Evolutionary conservation across 768 basidiomycete species (phyloP).

Genomic region (Rhodotorula paludigena): DNA sequence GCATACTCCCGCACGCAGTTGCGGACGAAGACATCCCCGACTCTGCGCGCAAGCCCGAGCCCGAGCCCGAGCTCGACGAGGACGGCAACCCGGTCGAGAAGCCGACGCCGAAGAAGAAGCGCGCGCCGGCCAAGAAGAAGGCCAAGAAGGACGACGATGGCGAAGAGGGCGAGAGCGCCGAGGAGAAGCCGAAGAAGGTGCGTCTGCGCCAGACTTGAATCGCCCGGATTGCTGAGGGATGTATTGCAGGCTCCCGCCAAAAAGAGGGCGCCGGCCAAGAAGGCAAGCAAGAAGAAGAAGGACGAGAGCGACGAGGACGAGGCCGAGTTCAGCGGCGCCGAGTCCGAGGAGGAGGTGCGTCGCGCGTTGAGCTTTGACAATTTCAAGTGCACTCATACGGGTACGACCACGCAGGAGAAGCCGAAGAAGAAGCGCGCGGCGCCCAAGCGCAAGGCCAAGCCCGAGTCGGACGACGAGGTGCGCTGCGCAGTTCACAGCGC

Average conservation of each 20-base stretch:
- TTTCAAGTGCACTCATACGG: not conserved
- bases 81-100: slow-evolving; percentile 6
- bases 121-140: slow-evolving; percentile 19
- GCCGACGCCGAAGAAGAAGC: slow-evolving; percentile 28
- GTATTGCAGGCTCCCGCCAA: not conserved
- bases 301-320: not conserved
- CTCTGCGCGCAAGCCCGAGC: slow-evolving; percentile 29
- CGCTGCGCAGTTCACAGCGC: too few relatives aligned
- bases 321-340: not conserved
- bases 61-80: slow-evolving; percentile 11
- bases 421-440: slow-evolving; percentile 8
- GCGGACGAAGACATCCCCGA: slow-evolving; percentile 67
- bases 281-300: slow-evolving; percentile 14
- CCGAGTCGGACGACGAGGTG: slow-evolving; percentile 2
- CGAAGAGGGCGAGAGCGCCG: slow-evolving; percentile 1
- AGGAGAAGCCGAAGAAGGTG: slow-evolving; percentile 19
- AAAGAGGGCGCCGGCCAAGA: slow-evolving; percentile 12
- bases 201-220: too few relatives aligned
- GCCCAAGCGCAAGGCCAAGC: slow-evolving; percentile 15
- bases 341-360: slow-evolving; percentile 3
- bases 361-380: not conserved
- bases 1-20: slow-evolving; percentile 49
- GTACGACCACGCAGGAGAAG: slow-evolving; percentile 12
- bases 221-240: too few relatives aligned
- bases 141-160: slow-evolving; percentile 11